phyloP scores from a whole-genome alignment of 2,329 filamentous ascomycete genomes.

The Aspergillus sp. region DNA sequence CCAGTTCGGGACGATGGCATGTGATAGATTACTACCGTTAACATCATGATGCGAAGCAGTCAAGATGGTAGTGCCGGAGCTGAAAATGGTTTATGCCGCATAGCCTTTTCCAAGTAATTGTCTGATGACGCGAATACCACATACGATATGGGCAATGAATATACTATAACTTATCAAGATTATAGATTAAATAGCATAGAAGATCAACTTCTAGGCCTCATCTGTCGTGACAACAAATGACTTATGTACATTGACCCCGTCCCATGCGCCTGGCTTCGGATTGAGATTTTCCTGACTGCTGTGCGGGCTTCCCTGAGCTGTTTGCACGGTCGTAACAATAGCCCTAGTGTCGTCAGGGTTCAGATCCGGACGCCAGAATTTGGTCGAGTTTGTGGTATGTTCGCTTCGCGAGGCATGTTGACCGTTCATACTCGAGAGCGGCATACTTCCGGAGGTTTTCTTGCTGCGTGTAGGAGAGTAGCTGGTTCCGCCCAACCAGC shows the following conservation, averaged over 20 bases:
- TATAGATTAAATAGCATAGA: not conserved
- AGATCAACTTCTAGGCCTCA: conserved; percentile 16
- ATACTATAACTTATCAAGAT: not conserved
- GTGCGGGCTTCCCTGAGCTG: conserved; percentile 27
- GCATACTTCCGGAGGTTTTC: conserved; percentile 30
- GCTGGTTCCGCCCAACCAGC: conserved; percentile 36
- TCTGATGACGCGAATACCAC: not conserved
- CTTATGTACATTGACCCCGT: conserved; percentile 38
- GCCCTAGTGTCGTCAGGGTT: conserved; percentile 28
- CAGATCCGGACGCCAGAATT: conserved; percentile 36
- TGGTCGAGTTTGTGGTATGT: conserved; percentile 25
- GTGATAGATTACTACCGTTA: too few relatives aligned
- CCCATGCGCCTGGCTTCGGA: conserved; percentile 25
- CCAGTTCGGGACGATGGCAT: too few relatives aligned
- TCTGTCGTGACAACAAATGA: conserved; percentile 35
- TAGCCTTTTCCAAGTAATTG: not conserved
- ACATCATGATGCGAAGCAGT: too few relatives aligned
- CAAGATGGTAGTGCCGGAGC: too few relatives aligned
- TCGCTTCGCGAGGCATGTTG: conserved; percentile 19
- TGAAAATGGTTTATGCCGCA: not conserved
- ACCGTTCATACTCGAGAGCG: conserved; percentile 33
- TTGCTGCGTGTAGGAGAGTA: conserved; percentile 28
- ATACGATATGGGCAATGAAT: not conserved
- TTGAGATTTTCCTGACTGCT: conserved; percentile 39
- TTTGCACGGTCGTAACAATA: conserved; percentile 32